Conservation (phyloP, 129 eudicot genomes). For the Lactuca saligna region DNA sequence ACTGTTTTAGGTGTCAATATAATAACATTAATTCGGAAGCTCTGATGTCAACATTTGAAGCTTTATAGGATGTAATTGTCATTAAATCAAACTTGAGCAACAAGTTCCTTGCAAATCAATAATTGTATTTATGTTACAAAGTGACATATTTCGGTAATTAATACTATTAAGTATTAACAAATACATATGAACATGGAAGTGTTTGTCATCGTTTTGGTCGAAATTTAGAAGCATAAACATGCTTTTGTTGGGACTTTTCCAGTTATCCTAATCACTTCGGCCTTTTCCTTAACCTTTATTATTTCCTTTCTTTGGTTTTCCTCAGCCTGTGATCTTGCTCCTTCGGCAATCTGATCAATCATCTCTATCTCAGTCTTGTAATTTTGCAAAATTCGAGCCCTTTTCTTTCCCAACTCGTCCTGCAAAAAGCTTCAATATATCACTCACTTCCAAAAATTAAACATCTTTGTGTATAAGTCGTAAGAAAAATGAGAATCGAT, state of each 20-base stretch:
- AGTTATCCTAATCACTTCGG: conserved; percentile 57
- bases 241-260: conserved; percentile 69
- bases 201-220: background rate
- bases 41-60: too few species aligned
- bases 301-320: conserved; percentile 59
- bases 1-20: too few species aligned
- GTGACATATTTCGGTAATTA: too few species aligned
- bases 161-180: too few species aligned
- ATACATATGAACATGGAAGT: conserved; percentile 2
- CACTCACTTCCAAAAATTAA: conserved; percentile 15
- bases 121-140: too few species aligned
- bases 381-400: conserved; percentile 48
- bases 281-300: conserved; percentile 69
- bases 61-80: too few species aligned
- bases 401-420: conserved; percentile 54
- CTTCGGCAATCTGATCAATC: conserved; percentile 61
- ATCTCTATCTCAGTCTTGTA: conserved; percentile 47
- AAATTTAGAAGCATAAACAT: conserved; percentile 60
- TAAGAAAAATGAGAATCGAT: background rate
- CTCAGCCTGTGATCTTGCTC: conserved; percentile 72
- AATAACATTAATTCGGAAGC: too few species aligned
- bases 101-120: too few species aligned
- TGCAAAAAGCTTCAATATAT: conserved; percentile 33
- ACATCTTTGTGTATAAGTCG: background rate
- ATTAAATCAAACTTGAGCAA: too few species aligned